phyloP scores from a whole-genome alignment of 2,329 filamentous ascomycete species.

The Diaporthe ampelina region DNA sequence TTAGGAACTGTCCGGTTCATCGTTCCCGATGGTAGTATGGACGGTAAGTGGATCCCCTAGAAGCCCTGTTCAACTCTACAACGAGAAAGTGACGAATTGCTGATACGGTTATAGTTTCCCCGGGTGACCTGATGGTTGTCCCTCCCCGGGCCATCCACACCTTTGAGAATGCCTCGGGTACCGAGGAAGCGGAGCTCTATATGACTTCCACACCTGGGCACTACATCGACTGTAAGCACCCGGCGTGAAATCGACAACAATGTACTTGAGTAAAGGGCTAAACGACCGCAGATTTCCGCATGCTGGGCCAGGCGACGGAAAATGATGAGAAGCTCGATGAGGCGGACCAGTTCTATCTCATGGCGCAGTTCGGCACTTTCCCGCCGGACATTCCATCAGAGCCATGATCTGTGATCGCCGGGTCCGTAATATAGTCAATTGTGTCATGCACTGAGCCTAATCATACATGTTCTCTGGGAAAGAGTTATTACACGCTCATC shows the following conservation, averaged over 20 bases:
- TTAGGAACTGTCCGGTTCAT: conserved; percentile 50
- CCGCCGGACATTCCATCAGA: conserved; percentile 46
- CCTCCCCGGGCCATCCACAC: conserved; percentile 54
- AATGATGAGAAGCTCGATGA: conserved; percentile 47
- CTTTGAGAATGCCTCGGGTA: conserved; percentile 52
- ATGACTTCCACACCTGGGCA: conserved; percentile 55
- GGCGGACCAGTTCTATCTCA: conserved; percentile 50
- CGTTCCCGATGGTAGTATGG: conserved; percentile 48
- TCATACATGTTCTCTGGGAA: neutral
- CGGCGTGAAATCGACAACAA: neutral
- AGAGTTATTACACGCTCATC: too few relatives aligned
- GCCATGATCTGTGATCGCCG: neutral
- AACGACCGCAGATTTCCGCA: conserved; percentile 51
- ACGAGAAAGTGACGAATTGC: conserved; percentile 37
- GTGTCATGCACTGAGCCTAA: too few relatives aligned
- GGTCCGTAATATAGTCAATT: too few relatives aligned
- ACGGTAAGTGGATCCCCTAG: neutral
- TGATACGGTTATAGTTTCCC: conserved; percentile 42
- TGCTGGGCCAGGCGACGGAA: conserved; percentile 49
- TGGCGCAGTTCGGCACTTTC: conserved; percentile 55
- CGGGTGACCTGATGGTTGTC: conserved; percentile 53
- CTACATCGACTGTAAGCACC: conserved; percentile 54
- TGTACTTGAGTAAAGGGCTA: neutral
- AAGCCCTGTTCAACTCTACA: neutral
- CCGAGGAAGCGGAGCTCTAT: conserved; percentile 52